phyloP scores from a whole-genome alignment of 2,329 filamentous ascomycete genomes.

The Coleophoma crateriformis region DNA sequence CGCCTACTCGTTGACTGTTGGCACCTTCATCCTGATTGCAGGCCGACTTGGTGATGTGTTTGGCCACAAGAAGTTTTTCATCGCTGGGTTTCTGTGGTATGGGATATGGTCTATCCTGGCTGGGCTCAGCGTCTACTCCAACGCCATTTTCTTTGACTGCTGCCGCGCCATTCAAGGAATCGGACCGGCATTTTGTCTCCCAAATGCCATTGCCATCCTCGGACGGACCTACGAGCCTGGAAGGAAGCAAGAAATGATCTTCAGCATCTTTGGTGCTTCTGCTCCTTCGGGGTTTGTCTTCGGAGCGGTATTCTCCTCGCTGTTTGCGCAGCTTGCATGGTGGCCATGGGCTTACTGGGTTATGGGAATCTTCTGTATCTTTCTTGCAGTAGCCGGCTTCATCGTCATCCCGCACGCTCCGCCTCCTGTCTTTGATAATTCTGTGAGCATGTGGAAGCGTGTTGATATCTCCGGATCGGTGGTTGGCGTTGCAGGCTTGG shows the following conservation, averaged over 20 bases:
- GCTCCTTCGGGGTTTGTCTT: constrained; percentile 39
- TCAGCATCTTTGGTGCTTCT: constrained; percentile 39
- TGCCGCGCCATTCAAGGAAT: constrained; percentile 48
- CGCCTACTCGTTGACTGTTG: constrained; percentile 47
- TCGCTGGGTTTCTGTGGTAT: constrained; percentile 36
- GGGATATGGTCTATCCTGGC: constrained; percentile 14
- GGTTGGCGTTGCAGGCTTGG: constrained; percentile 41
- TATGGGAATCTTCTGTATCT: constrained; percentile 32
- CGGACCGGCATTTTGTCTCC: constrained; percentile 43
- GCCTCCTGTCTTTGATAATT: constrained; percentile 23
- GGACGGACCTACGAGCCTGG: constrained; percentile 41
- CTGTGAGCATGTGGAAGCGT: constrained; percentile 16
- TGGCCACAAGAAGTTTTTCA: constrained; percentile 40
- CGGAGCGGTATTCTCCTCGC: constrained; percentile 33
- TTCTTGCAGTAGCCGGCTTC: constrained; percentile 28
- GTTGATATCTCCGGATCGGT: constrained; percentile 38
- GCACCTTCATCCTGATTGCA: constrained; percentile 44
- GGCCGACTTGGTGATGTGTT: constrained; percentile 45
- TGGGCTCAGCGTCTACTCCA: constrained; percentile 10
- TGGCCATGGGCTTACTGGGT: constrained; percentile 48
- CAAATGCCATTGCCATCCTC: constrained; percentile 45
- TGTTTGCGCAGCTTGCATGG: constrained; percentile 35
- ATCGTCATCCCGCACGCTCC: constrained; percentile 32
- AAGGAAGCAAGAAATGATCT: constrained; percentile 33
- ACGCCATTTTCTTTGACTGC: constrained; percentile 33